phyloP scores from a whole-genome alignment of 2,329 filamentous ascomycete genomes.

The Colletotrichum plurivorum region DNA sequence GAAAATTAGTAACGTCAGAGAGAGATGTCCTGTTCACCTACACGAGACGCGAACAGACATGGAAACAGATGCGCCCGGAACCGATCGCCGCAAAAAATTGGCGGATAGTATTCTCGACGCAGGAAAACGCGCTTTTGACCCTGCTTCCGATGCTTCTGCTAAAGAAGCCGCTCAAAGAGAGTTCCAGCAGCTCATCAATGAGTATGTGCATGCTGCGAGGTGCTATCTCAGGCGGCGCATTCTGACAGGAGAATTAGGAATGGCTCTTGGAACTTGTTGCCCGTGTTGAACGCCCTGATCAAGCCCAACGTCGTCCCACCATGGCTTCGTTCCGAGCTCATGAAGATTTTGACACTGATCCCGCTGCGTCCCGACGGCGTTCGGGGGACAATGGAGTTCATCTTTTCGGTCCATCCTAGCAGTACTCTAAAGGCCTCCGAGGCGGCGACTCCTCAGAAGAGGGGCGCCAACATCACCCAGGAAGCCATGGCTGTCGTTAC shows the following conservation, averaged over 20 bases:
- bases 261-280: conserved; percentile 69
- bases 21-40: neutral
- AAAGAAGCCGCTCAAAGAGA: conserved; percentile 53
- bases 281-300: conserved; percentile 73
- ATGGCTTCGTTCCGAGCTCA: conserved; percentile 72
- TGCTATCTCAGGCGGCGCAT: conserved; percentile 42
- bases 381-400: conserved; percentile 77
- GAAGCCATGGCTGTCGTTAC: conserved; percentile 77
- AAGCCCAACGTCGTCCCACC: conserved; percentile 71
- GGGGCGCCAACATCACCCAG: conserved; percentile 75
- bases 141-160: conserved; percentile 51
- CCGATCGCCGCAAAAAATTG: conserved; percentile 40
- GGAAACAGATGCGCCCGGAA: conserved; percentile 29
- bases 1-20: neutral
- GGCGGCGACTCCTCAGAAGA: conserved; percentile 62
- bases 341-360: conserved; percentile 70
- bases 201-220: conserved; percentile 51
- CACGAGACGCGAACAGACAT: conserved; percentile 18
- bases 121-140: conserved; percentile 65
- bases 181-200: conserved; percentile 64
- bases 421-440: conserved; percentile 57
- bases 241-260: conserved; percentile 35
- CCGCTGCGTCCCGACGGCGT: conserved; percentile 76
- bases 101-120: conserved; percentile 53
- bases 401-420: conserved; percentile 77